These are phyloP conservation scores for Typha latifolia DNA, from an alignment of 176 grass and related monocot species.

Conservation along the genomic window DNA sequence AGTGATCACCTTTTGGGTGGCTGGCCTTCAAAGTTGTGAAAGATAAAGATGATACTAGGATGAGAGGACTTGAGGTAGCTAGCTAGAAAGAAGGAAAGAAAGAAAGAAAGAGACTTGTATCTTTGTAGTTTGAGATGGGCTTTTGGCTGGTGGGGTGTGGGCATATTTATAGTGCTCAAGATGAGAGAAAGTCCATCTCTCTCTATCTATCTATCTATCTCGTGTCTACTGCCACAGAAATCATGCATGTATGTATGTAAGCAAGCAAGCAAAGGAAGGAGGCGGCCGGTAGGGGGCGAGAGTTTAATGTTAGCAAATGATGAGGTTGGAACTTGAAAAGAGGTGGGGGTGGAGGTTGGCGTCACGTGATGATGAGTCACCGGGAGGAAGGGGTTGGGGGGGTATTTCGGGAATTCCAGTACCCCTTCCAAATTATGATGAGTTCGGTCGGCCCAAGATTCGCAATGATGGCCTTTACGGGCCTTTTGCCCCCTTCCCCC, in stretches of 20 bases:
- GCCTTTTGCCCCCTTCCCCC: not conserved
- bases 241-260: slow-evolving; percentile 20
- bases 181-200: not conserved
- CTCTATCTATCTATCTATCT: not conserved
- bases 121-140: not conserved
- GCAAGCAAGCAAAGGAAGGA: not conserved
- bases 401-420: not conserved
- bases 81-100: not conserved
- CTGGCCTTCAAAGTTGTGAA: not conserved
- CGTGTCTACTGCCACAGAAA: not conserved
- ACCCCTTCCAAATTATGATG: slow-evolving; percentile 37
- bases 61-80: not conserved
- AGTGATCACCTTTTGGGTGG: slow-evolving; percentile 6
- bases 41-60: not conserved
- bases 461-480: slow-evolving; percentile 76
- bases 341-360: slow-evolving; percentile 1
- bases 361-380: slow-evolving; percentile 47
- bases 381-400: too few species aligned
- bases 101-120: not conserved
- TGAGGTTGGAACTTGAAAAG: slow-evolving; percentile 27
- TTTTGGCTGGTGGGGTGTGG: slow-evolving; percentile 1
- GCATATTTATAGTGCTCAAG: slow-evolving; percentile 16
- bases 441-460: slow-evolving; percentile 93
- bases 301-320: slow-evolving; percentile 82
- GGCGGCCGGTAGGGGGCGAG: slow-evolving; percentile 17